phyloP scores from a whole-genome alignment of 805 yeast genomes.

The Saturnispora zaruensis region DNA sequence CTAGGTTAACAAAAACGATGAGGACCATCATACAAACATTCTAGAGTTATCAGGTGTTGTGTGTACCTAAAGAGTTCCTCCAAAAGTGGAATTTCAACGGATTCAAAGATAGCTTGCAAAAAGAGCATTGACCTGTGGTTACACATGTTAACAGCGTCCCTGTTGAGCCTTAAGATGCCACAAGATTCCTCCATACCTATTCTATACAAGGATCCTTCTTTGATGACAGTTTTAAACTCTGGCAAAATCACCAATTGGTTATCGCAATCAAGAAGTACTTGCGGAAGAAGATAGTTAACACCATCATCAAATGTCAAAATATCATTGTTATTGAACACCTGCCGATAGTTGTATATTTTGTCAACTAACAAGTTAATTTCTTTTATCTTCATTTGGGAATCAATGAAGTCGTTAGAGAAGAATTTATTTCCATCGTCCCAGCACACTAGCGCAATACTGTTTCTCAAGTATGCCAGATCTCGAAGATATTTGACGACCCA shows the following conservation, averaged over 20 bases:
- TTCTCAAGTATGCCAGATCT: slow-evolving; percentile 8
- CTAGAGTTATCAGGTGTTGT: not conserved
- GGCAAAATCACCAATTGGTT: slow-evolving; percentile 6
- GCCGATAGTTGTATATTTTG: not conserved
- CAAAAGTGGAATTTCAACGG: not conserved
- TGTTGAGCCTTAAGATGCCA: slow-evolving; percentile 9
- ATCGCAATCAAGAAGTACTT: slow-evolving; percentile 1
- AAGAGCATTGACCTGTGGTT: slow-evolving; percentile 9
- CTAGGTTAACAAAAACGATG: not conserved
- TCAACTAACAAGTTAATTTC: not conserved
- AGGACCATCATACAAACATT: not conserved
- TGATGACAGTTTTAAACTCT: slow-evolving; percentile 3
- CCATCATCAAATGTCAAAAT: not conserved
- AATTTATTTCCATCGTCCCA: slow-evolving; percentile 12
- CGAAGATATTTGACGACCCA: slow-evolving; percentile 12
- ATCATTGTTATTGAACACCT: not conserved
- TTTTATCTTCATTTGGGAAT: not conserved
- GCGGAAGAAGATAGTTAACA: slow-evolving; percentile 8
- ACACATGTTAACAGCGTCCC: slow-evolving; percentile 7
- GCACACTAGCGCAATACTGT: slow-evolving; percentile 11
- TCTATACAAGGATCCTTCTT: slow-evolving; percentile 2
- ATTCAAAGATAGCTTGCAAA: slow-evolving; percentile 5
- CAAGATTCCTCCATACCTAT: slow-evolving; percentile 2
- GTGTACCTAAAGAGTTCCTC: not conserved
- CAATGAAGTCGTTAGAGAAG: not conserved